Evolutionary conservation across 2,329 filamentous ascomycete species (phyloP), one percentile per base, ranked within the genome.

Genomic region (Ophidiomyces ophidiicola): DNA sequence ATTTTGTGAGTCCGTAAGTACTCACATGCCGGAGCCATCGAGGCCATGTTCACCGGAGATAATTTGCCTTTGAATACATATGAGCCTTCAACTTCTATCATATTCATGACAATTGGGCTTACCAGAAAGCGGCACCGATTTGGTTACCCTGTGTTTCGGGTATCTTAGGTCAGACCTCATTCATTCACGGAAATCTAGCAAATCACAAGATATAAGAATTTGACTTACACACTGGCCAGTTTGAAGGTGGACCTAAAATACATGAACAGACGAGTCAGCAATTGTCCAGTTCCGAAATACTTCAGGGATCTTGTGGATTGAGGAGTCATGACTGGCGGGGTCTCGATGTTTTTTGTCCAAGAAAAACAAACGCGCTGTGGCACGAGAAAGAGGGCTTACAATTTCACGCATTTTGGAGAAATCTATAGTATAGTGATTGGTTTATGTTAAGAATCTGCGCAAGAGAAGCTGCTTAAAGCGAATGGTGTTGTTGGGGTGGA

Each of bases 61-160:
- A 28, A 26, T 43, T 43, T 45, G 44, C 44, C 44, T 45, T 24
- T 12, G 38, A 15, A 36, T 11, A 23, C 10, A 45, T 18, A 26
- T 42, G 14, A 2, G 17, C 11, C 8, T 11, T 32, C 11, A 28
- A 28, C 12, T 28, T 12, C 24, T 12, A 28, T 28, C 10, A 28
- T 3, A 12, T 18, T 8, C 19, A 17, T n/a, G 15, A n/a, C 25
- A 20, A 30, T 29, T 31, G 29, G 32, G 71, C 77, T 54, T 69
- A 84, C 81, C 90, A 98, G 78, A 98, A 98, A 71, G 90, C 90
- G 75, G 90, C 90, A 88, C 90, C 90, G 58, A 96, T 94, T 84
- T 98, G 90, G 82, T 98, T 98, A 78, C 90, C 90, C 88, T 94
- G 58, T 55, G 41, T 47, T 46, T 56, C 50, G 36, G 44, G 21